Evolutionary conservation across 345 rosid species (phyloP), one percentile per base, ranked within the genome.

Genomic region (Noccaea bulbosa): DNA sequence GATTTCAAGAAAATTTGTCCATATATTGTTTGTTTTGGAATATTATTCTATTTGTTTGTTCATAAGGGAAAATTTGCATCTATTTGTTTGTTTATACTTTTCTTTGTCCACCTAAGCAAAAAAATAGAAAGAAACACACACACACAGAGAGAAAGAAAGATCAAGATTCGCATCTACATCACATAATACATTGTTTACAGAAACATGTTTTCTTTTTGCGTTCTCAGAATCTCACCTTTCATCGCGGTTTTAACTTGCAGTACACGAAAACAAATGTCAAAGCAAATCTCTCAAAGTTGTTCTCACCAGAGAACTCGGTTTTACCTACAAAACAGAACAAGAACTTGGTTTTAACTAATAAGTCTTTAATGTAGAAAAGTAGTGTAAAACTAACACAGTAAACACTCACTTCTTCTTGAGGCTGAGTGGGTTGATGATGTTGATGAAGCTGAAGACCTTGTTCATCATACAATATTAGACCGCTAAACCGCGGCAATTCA

Each of bases 401-500:
- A 20, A 27, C 30, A 72, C 74, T 52, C 9, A 59, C 72, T 77
- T 66, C 62, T 72, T 67, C 67, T 58, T 20, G 22, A 20, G 22
- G 22, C 22, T 70, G 62, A 58, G 40, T n/a, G n/a, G n/a, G n/a
- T n/a, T n/a, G 30, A 7, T 66, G 47, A 27, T 81, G 66, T 16
- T 77, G 80, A 69, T 74, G 66, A 52, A 87, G 84, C 6, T 65
- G 79, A 38, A 44, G 79, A 5, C 97, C 96, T 6, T 56, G 61
- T 56, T 88, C 86, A 57, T 93, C 93, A 54, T 90, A 93, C 61
- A 92, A 80, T 78, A 90, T 87, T 15, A 90, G 76, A 5, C 97
- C 97, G 51, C 96, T 88, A 62, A 85, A 84, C 70, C 84, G 82
- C 0, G 96, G 97, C 4, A 88, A 81, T 79, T 90, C 83, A 60